Evolutionary conservation across 2,329 filamentous ascomycete species (phyloP).

Genomic region (Penicillium sclerotiorum): DNA sequence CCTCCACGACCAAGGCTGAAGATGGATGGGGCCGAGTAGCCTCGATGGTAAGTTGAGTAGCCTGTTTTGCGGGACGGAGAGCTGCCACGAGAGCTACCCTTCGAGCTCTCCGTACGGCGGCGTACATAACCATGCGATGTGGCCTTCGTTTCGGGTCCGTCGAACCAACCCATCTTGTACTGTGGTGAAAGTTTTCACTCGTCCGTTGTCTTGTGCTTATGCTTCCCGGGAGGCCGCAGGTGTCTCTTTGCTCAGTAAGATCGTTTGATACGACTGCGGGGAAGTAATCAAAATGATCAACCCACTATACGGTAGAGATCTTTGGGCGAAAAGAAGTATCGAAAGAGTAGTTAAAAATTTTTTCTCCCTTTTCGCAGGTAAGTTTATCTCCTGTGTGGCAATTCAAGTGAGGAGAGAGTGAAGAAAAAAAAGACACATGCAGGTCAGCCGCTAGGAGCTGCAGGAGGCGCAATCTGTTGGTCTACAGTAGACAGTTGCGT

Average conservation of each 20-base stretch:
- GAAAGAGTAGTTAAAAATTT: neutral
- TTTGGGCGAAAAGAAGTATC: too few relatives aligned
- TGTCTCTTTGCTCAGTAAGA: neutral
- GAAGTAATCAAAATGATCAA: neutral
- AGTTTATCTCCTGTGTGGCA: conserved; percentile 21
- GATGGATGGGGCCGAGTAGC: conserved; percentile 48
- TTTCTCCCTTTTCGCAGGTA: neutral
- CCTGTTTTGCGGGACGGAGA: conserved; percentile 40
- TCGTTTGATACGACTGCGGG: neutral
- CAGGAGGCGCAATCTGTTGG: conserved; percentile 19
- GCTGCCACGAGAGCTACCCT: conserved; percentile 40
- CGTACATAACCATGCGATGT: conserved; percentile 33
- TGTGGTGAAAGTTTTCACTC: neutral
- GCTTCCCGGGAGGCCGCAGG: neutral
- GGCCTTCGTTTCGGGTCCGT: conserved; percentile 34
- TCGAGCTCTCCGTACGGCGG: conserved; percentile 31
- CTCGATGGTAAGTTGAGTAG: conserved; percentile 41
- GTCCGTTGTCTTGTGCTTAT: neutral
- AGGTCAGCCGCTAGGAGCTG: conserved; percentile 27
- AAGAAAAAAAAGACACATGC: conserved; percentile 21
- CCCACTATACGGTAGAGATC: too few relatives aligned
- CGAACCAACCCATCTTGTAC: conserved; percentile 50
- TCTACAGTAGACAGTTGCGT: conserved; percentile 23
- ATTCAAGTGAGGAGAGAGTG: conserved; percentile 12
- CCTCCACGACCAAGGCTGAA: conserved; percentile 45